Evolutionary conservation across 768 basidiomycete genomes (phyloP), one percentile per base, ranked within the genome.

Genomic region (Leccinum disarticulatum): DNA sequence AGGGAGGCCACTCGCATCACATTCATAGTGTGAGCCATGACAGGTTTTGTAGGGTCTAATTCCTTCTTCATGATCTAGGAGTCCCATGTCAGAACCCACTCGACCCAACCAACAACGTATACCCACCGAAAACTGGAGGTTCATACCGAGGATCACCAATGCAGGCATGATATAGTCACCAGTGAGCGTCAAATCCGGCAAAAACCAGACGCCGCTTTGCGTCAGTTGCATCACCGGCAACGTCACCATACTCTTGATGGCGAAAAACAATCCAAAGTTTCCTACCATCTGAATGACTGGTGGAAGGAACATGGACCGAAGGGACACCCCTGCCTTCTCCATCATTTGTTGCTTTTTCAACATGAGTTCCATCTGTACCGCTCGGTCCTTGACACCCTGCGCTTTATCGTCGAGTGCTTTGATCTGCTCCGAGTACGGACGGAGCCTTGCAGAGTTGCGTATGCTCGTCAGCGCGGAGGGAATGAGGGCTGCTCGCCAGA

Each of bases 221-320:
- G 82, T 80, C 67, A 98, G 71, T 76, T 93, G 93, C 55, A 80
- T 80, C 19, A 97, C 73, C 0, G 92, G 91, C 49, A 87, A 71
- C 52, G 80, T 77, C 65, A 87, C 87, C 78, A 98, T 81, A 51
- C 76, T 77, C 74, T 85, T 85, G 57, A 96, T 71, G 17, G 84
- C 92, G 64, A 93, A 87, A 81, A 98, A 98, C 76, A 92, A 75
- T 14, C 87, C 86, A 33, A 97, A 74, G 50, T 89, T 87, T 47
- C 93, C 78, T 1, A 91, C 86, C 22, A 93, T 70, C 73, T 96
- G 94, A 1, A 88, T 65, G 56, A 94, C 59, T 8, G 84, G 83
- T 56, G 80, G 76, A 15, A 84, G 54, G n/a, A 88, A 61, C 62
- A 86, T 76, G 43, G 79, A 77, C 14, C 76, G 61, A 58, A 90